These are phyloP conservation scores for Pichia occidentalis DNA, from an alignment of 805 yeast genomes.

Conservation along the genomic window DNA sequence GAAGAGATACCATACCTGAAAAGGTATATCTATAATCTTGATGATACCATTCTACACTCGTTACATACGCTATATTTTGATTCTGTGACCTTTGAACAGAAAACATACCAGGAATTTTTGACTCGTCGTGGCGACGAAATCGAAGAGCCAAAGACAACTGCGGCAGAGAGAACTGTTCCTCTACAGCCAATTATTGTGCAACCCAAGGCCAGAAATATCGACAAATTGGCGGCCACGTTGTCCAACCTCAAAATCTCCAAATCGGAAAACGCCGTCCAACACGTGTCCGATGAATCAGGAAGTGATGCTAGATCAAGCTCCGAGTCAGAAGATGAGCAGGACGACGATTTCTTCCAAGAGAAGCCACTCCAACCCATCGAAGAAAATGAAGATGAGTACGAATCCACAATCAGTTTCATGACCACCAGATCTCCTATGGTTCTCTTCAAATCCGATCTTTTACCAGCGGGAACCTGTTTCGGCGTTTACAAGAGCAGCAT, in stretches of 20 bases:
- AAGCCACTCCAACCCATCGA: not conserved
- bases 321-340: constrained; percentile 26
- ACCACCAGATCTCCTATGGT: constrained; percentile 69
- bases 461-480: constrained; percentile 40
- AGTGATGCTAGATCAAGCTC: constrained; percentile 5
- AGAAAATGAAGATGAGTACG: constrained; percentile 17
- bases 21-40: constrained; percentile 44
- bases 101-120: constrained; percentile 17
- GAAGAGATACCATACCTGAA: constrained; percentile 24
- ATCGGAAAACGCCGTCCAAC: constrained; percentile 27
- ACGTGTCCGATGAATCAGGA: constrained; percentile 35
- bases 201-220: constrained; percentile 13
- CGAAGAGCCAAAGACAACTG: not conserved
- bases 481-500: constrained; percentile 66
- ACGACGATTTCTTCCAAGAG: constrained; percentile 13
- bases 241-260: constrained; percentile 5
- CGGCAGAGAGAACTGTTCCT: not conserved
- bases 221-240: not conserved
- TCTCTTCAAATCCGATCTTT: constrained; percentile 42
- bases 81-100: constrained; percentile 34
- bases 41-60: constrained; percentile 35
- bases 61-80: constrained; percentile 52
- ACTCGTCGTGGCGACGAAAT: constrained; percentile 16
- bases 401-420: constrained; percentile 41
- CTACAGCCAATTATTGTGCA: constrained; percentile 5